phyloP scores from a whole-genome alignment of 306 rosid genomes.

The Biancaea sappan region DNA sequence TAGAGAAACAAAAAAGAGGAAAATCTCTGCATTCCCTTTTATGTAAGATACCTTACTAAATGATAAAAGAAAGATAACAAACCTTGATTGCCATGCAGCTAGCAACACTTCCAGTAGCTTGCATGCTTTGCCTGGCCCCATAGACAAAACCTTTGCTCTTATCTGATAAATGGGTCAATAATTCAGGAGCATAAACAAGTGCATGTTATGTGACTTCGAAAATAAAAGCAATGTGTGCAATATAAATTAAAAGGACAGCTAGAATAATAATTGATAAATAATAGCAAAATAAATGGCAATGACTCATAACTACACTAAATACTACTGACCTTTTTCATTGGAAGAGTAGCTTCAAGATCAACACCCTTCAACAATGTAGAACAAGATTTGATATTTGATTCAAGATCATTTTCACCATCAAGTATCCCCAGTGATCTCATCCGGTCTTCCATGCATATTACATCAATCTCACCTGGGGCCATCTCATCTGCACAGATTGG shows the following conservation, averaged over 20 bases:
- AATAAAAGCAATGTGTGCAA: background rate
- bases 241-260: background rate
- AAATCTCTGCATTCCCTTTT: constrained; percentile 21
- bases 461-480: constrained; percentile 45
- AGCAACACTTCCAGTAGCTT: constrained; percentile 64
- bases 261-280: background rate
- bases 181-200: constrained; percentile 34
- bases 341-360: constrained; percentile 58
- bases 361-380: constrained; percentile 58
- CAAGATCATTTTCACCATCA: constrained; percentile 47
- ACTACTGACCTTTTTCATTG: constrained; percentile 65
- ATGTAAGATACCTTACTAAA: constrained; percentile 27
- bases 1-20: constrained; percentile 9
- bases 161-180: constrained; percentile 52
- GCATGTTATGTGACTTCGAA: constrained; percentile 9
- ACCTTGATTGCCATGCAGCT: constrained; percentile 83
- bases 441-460: constrained; percentile 73
- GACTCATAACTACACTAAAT: background rate
- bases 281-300: constrained; percentile 1
- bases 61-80: constrained; percentile 30
- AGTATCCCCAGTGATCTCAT: constrained; percentile 72
- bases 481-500: constrained; percentile 60
- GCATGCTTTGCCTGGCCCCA: constrained; percentile 60
- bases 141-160: constrained; percentile 57
- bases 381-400: constrained; percentile 41